phyloP scores from a whole-genome alignment of 768 basidiomycete genomes.

The Macrolepiota albuminosa region DNA sequence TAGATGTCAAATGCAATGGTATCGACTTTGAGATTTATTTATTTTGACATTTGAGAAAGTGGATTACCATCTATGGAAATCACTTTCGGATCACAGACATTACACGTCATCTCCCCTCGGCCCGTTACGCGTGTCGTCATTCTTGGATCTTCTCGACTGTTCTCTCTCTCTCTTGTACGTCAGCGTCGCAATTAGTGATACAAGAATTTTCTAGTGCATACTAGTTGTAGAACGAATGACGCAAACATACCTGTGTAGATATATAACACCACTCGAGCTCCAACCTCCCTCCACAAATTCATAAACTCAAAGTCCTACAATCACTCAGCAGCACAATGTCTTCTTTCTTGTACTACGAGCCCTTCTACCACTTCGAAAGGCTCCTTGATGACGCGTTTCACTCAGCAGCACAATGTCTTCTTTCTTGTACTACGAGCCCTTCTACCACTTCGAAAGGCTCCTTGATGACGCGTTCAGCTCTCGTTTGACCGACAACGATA shows the following conservation, averaged over 20 bases:
- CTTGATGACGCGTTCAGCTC: conserved; percentile 34
- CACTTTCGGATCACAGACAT: neutral
- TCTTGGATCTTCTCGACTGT: neutral
- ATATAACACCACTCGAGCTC: neutral
- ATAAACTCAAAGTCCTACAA: neutral
- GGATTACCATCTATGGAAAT: neutral
- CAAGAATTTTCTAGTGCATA: neutral
- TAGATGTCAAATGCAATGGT: too few species aligned
- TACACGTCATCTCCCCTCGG: neutral
- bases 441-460: conserved; percentile 24
- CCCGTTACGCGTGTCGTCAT: neutral
- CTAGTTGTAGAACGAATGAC: neutral
- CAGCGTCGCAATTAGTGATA: neutral
- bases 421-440: conserved; percentile 35
- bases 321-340: conserved; percentile 14
- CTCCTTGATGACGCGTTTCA: conserved; percentile 36
- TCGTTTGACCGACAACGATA: conserved; percentile 1
- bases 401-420: conserved; percentile 14
- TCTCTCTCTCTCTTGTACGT: neutral
- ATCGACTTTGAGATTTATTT: too few species aligned
- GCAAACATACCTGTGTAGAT: neutral
- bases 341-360: conserved; percentile 31
- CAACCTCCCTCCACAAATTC: neutral
- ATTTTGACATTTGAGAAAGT: too few species aligned
- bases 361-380: conserved; percentile 28